Evolutionary conservation across 176 grass and related monocot species (phyloP), one percentile per base, ranked within the genome.

Genomic region (Oryza glaberrima): DNA sequence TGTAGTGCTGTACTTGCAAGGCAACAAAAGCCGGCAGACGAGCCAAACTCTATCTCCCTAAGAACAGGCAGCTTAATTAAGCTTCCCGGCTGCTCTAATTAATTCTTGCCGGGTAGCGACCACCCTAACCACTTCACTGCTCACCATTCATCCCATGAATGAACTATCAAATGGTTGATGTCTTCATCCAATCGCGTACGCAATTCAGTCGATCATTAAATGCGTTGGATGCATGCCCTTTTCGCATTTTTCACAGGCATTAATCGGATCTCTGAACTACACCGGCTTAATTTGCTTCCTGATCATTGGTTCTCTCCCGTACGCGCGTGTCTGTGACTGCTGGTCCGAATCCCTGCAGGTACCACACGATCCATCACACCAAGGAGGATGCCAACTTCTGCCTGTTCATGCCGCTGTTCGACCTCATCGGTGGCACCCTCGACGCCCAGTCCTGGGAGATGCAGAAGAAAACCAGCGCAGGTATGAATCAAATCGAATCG

Each of bases 351-450:
- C 22, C 11, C 70, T 80, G 70, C 82, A 98, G 96, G 88, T 98
- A 98, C 69, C 96, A 98, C 79, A 89, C 89, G 11, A 81, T 95
- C 83, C 96, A 98, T 46, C 96, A 95, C 77, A 83, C 77, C 20
- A 78, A 83, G 26, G 94, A 35, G 78, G 81, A 92, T 38, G 63
- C 93, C 67, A 98, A 95, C 51, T 98, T 98, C 85, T 98, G 96
- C 72, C 85, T 98, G 19, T 98, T 98, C 88, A 98, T 98, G 96
- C 96, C 96, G 69, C 88, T 98, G 26, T 95, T 98, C 72, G 96
- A 98, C 86, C 64, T 86, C 16, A 66, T 98, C 75, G 93, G 96
- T n/a, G 91, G 93, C 43, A 95, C 96, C 17, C 30, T 94, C 15
- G 77, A 95, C 47, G 63, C 7, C 52, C 65, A 35, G 8, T 84